These are phyloP conservation scores for Rhizoctonia solani DNA, from an alignment of 1,284 basidiomycete genomes.

Conservation along the genomic window DNA sequence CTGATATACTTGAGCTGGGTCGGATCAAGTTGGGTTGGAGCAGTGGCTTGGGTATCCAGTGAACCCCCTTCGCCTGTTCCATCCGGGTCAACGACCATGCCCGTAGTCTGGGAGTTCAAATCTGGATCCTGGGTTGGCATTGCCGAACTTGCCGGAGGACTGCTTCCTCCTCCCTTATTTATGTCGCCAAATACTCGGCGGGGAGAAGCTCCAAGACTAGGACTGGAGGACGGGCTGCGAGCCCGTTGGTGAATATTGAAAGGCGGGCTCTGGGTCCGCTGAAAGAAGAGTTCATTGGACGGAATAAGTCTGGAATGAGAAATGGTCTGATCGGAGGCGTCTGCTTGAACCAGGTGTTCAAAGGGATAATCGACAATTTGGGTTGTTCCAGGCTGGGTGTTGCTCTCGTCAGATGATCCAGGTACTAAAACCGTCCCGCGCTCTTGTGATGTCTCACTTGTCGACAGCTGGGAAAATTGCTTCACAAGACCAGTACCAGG, in stretches of 20 bases:
- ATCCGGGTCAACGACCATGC: neutral
- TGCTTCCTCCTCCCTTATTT: constrained; percentile 23
- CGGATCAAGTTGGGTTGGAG: constrained; percentile 15
- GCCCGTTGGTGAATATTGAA: neutral
- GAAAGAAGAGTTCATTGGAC: neutral
- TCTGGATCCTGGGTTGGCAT: constrained; percentile 12
- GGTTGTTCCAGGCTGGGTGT: neutral
- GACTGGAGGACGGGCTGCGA: constrained; percentile 5
- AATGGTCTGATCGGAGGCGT: neutral
- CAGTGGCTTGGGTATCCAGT: neutral
- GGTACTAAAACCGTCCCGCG: constrained; percentile 1
- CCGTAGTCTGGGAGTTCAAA: neutral
- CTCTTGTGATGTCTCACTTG: constrained; percentile 21
- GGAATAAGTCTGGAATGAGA: neutral
- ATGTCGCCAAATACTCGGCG: constrained; percentile 6
- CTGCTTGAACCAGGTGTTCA: neutral
- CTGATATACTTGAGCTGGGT: constrained; percentile 6
- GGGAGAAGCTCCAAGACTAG: constrained; percentile 8
- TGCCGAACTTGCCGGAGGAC: constrained; percentile 3
- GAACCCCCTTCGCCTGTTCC: neutral
- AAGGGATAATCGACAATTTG: constrained; percentile 15
- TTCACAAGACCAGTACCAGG: constrained; percentile 22
- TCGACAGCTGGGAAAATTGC: constrained; percentile 24
- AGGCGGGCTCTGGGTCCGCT: neutral
- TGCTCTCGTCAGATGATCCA: neutral